Percentiles rank a stretch among this genome's conserved stretches.
Evolutionary conservation across 257 asterid genomes (phyloP).

Genomic region (Parsonsia alboflavescens): DNA sequence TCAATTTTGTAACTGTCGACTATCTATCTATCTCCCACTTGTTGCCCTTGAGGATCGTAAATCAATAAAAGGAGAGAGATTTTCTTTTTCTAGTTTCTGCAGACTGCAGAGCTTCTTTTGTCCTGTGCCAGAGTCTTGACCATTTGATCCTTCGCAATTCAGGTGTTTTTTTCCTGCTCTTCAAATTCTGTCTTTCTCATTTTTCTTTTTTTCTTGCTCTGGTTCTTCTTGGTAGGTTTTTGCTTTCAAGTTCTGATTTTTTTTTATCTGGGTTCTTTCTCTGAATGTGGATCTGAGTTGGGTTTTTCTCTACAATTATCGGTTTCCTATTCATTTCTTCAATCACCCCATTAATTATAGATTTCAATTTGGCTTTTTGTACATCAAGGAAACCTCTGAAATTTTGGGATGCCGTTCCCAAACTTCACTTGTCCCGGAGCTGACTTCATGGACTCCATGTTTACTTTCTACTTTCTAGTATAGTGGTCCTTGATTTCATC

Average conservation of each 20-base stretch:
- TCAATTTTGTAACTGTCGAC: neutral
- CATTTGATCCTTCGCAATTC: neutral
- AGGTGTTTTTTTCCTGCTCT: constrained; percentile 10
- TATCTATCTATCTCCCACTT: constrained; percentile 5
- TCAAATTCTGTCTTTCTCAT: neutral
- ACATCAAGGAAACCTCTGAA: neutral
- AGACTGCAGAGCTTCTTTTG: neutral
- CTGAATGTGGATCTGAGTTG: constrained; percentile 20
- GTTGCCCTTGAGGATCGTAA: neutral
- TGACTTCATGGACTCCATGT: constrained; percentile 5
- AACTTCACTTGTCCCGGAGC: constrained; percentile 6
- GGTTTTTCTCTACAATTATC: constrained; percentile 13
- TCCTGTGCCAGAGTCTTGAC: neutral
- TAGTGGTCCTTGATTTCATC: constrained; percentile 18
- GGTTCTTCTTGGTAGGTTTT: neutral
- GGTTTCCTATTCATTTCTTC: constrained; percentile 1
- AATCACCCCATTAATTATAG: neutral
- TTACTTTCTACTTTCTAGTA: constrained; percentile 5
- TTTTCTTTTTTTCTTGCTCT: neutral
- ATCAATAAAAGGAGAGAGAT: neutral
- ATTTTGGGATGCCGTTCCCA: neutral
- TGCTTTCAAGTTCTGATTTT: neutral
- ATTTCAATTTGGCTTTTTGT: neutral
- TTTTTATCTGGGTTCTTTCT: constrained; percentile 12
- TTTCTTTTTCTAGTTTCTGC: neutral